Base-by-base conservation (phyloP, 2,329 filamentous ascomycete genomes). In the Neonectria ditissima region DNA sequence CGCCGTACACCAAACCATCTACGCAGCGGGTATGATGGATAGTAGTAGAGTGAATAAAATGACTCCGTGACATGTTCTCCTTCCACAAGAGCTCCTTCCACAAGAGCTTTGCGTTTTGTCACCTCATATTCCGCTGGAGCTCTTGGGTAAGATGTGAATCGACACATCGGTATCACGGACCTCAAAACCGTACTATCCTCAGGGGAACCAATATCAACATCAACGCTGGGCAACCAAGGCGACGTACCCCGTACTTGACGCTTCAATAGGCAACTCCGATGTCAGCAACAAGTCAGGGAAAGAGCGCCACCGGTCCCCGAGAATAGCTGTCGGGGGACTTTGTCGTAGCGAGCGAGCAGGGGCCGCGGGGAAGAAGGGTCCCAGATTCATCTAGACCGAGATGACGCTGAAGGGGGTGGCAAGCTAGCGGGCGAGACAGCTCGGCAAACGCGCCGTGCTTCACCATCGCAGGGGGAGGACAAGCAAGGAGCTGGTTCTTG, bases 331-430 rank as follows among this genome's bases (percentile, higher is more conserved):
- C 30, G 54, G 30, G 20, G 16, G 20, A 37, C 24, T 22, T 34
- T 39, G 9, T 26, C 5, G 26, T 18, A 28, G 4, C 32, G 20
- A 37, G 44, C 30, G 20, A 20, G 30, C 10, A 20, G 6, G 24
- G 45, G 28, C n/a, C 11, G 32, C 18, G 6, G n/a, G 20, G 26
- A 30, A 13, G 44, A 37, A 34, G 20, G 32, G 32, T 34, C 41
- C 18, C 37, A 16, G 11, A 32, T 32, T 28, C 50, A 47, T 50
- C 18, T 32, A n/a, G 18, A 22, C 37, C 28, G 52, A 44, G 37
- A 44, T 44, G 52, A 55, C 52, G 8, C 52, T 44, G n/a, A 55
- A 20, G 24, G 39, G 37, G 51, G 34, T 37, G n/a, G 51, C 41
- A 16, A 41, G 32, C 22, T 41, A 28, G 51, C 37, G 34, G 10